Evolutionary conservation across 1,139 yeast genomes (phyloP), one percentile per base, ranked within the genome.

Genomic region (Pichia sp.): DNA sequence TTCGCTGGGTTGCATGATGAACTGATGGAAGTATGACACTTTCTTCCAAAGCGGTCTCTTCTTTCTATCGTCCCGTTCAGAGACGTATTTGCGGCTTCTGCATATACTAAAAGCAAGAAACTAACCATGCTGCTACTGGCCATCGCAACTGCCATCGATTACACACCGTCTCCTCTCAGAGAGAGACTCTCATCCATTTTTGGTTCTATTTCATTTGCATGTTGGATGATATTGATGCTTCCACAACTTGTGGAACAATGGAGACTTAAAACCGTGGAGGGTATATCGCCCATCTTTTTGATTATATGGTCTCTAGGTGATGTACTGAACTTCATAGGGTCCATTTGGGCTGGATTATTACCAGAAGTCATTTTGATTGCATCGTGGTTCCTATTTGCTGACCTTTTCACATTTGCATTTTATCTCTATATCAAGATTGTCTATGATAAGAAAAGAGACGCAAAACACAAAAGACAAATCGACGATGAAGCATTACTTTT

Each of bases 171-270:
- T 3, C 27, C 30, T 10, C 43, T 64, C 39, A 56, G 76, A 33
- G 52, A 56, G 24, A 60, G 68, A 13, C 58, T 74, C 17, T 74
- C 86, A 3, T 83, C 83, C 3, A 63, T 79, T 12, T 70, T 78
- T 58, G 88, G 88, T 2, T 77, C 85, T 10, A 72, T 76, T 1
- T 73, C 79, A 54, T 63, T 75, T 32, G 77, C 88, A 2, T 80
- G 88, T 54, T 84, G 91, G 91, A 72, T 84, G 19, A 88, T 83
- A n/a, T 62, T 83, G 33, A 67, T 82, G 42, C 63, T 82, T 51
- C 94, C 94, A 2, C 94, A 84, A 58, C 67, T 83, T 32, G 71
- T 83, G 27, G 94, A 83, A 55, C 93, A 83, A 58, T 83, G 88
- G 88, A 62, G 82, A 41, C 62, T 77, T 36, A 78, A 81, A 53